Percentiles rank a stretch among this genome's conserved stretches.
These are phyloP conservation scores for Odontarrhena argentea DNA, from an alignment of 345 rosid species.

Conservation along the genomic window DNA sequence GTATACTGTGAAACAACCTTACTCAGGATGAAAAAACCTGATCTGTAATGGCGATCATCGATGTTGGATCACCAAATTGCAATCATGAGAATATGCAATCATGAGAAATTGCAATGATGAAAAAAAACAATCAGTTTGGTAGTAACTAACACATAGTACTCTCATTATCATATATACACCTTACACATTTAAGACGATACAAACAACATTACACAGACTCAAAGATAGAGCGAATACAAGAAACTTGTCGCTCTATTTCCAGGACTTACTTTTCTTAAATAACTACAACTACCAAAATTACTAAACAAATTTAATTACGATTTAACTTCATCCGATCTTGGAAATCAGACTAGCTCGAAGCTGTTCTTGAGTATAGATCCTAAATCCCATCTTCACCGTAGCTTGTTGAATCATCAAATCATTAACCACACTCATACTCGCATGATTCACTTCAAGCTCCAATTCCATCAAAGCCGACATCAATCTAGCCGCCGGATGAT, in stretches of 20 bases:
- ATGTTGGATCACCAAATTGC: too few relatives aligned
- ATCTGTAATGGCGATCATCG: too few relatives aligned
- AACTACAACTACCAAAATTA: conserved; percentile 37
- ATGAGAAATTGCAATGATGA: background rate
- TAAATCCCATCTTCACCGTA: conserved; percentile 87
- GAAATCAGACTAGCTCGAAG: conserved; percentile 64
- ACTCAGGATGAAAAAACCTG: too few relatives aligned
- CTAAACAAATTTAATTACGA: conserved; percentile 17
- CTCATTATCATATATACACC: conserved; percentile 26
- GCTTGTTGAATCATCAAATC: conserved; percentile 99
- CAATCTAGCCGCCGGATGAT: conserved; percentile 92
- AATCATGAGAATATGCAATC: too few relatives aligned
- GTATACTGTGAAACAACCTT: too few relatives aligned
- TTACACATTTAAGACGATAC: conserved; percentile 17
- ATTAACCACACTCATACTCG: conserved; percentile 91
- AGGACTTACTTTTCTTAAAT: conserved; percentile 5
- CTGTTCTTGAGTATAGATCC: conserved; percentile 83
- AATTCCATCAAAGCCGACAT: conserved; percentile 91
- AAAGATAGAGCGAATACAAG: background rate
- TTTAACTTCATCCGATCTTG: conserved; percentile 53
- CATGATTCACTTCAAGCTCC: conserved; percentile 89
- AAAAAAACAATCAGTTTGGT: background rate
- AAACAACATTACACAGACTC: conserved; percentile 11
- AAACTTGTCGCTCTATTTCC: conserved; percentile 26
- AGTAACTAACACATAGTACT: conserved; percentile 17